Conservation (phyloP, 495 filamentous ascomycete genomes). For the Penicillium samsonianum region DNA sequence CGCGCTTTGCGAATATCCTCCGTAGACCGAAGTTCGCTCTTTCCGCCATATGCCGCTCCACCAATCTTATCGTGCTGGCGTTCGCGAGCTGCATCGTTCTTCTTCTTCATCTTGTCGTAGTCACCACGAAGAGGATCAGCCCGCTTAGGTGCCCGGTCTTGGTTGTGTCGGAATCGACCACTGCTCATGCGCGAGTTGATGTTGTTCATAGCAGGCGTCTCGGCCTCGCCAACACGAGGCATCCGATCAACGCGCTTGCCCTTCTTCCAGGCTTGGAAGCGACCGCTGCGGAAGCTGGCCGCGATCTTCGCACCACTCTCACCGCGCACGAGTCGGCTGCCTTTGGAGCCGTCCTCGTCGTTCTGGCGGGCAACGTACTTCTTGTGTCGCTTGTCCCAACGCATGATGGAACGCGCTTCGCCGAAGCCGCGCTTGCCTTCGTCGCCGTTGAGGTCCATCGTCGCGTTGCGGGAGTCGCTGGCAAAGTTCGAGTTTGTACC, state of each 20-base stretch:
- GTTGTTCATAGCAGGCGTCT: constrained; percentile 46
- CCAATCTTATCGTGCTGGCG: constrained; percentile 42
- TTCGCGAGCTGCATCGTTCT: constrained; percentile 81
- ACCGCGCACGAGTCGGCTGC: constrained; percentile 78
- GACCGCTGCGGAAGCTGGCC: constrained; percentile 85
- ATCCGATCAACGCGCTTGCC: constrained; percentile 75
- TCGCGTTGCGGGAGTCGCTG: constrained; percentile 73
- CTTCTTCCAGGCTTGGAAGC: constrained; percentile 89
- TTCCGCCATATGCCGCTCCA: constrained; percentile 63
- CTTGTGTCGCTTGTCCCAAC: constrained; percentile 96
- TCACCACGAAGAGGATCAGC: constrained; percentile 89
- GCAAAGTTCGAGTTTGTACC: constrained; percentile 76
- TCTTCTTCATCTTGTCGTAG: constrained; percentile 87
- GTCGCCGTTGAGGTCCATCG: constrained; percentile 87
- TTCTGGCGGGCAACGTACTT: constrained; percentile 90
- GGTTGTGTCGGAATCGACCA: constrained; percentile 69
- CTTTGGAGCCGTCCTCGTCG: constrained; percentile 91
- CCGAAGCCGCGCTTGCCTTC: constrained; percentile 77
- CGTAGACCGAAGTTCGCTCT: constrained; percentile 75
- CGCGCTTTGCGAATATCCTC: constrained; percentile 85
- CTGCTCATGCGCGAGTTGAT: constrained; percentile 24
- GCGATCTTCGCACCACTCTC: constrained; percentile 96
- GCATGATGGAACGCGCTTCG: constrained; percentile 70
- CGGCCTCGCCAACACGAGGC: constrained; percentile 79
- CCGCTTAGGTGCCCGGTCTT: constrained; percentile 83